Conservation (phyloP, 2,329 filamentous ascomycete genomes). For the Aaosphaeria arxii region DNA sequence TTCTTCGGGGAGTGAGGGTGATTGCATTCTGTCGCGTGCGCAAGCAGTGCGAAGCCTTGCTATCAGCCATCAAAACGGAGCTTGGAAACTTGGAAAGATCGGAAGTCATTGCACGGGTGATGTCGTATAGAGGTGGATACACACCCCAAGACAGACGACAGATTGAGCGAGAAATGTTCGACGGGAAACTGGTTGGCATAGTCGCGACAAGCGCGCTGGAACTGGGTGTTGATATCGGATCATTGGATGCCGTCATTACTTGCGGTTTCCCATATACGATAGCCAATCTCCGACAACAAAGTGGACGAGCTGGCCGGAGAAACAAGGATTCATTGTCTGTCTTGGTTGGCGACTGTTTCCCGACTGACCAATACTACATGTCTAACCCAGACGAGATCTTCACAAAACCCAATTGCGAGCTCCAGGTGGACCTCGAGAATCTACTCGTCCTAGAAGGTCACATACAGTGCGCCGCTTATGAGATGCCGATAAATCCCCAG, state of each 20-base stretch:
- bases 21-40: constrained; percentile 91
- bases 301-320: constrained; percentile 82
- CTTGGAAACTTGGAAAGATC: constrained; percentile 68
- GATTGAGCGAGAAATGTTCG: constrained; percentile 96
- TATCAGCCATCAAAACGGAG: constrained; percentile 76
- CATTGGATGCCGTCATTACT: constrained; percentile 87
- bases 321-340: constrained; percentile 93
- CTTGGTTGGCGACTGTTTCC: constrained; percentile 82
- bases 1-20: constrained; percentile 82
- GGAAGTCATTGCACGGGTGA: constrained; percentile 76
- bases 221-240: constrained; percentile 91
- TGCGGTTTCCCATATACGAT: constrained; percentile 96
- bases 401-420: constrained; percentile 81
- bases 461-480: constrained; percentile 89
- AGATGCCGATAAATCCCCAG: constrained; percentile 83
- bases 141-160: constrained; percentile 82
- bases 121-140: constrained; percentile 95
- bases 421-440: constrained; percentile 90
- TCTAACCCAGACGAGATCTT: constrained; percentile 92
- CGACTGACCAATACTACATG: constrained; percentile 96
- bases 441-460: constrained; percentile 90
- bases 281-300: constrained; percentile 90
- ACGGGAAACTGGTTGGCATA: constrained; percentile 88
- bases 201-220: constrained; percentile 92
- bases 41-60: constrained; percentile 81